These are phyloP conservation scores for Stagonosporopsis chrysanthemi DNA, from an alignment of 2,329 filamentous ascomycete species.

Conservation along the genomic window DNA sequence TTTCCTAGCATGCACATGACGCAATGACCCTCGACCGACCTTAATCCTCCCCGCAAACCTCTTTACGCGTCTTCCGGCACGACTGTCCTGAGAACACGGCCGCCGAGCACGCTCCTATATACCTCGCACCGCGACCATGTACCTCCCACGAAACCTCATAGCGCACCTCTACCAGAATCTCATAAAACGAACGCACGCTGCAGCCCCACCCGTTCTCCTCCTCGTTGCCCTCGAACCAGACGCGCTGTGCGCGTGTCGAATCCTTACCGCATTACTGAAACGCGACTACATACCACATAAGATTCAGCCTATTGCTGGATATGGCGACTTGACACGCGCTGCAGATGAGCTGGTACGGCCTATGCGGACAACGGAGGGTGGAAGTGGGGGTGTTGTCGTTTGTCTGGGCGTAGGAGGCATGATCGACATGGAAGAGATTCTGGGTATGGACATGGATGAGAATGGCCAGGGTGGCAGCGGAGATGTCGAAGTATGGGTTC, in stretches of 20 bases:
- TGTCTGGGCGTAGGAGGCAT: slow-evolving; percentile 93
- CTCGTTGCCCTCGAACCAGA: slow-evolving; percentile 95
- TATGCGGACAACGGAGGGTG: slow-evolving; percentile 85
- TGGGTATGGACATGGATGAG: slow-evolving; percentile 76
- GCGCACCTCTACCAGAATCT: slow-evolving; percentile 92
- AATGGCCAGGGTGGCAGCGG: slow-evolving; percentile 70
- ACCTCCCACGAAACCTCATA: slow-evolving; percentile 88
- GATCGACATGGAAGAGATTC: slow-evolving; percentile 81
- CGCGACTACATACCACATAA: slow-evolving; percentile 98
- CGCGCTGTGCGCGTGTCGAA: slow-evolving; percentile 92
- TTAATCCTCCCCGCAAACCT: slow-evolving; percentile 23
- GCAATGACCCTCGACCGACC: slow-evolving; percentile 28
- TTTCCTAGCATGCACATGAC: slow-evolving; percentile 18
- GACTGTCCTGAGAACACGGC: slow-evolving; percentile 24
- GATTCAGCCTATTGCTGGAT: slow-evolving; percentile 92
- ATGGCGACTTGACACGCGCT: slow-evolving; percentile 83
- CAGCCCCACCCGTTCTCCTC: slow-evolving; percentile 88
- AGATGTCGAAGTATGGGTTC: slow-evolving; percentile 93
- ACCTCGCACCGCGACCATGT: slow-evolving; percentile 66
- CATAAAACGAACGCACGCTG: slow-evolving; percentile 83
- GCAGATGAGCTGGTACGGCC: slow-evolving; percentile 81
- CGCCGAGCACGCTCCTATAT: slow-evolving; percentile 24
- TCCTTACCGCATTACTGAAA: slow-evolving; percentile 90
- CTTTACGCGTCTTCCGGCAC: slow-evolving; percentile 39
- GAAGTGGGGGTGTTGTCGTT: slow-evolving; percentile 85